Evolutionary conservation across 2,329 filamentous ascomycete genomes (phyloP), one percentile per base, ranked within the genome.

Genomic region (Beauveria rudraprayagi): DNA sequence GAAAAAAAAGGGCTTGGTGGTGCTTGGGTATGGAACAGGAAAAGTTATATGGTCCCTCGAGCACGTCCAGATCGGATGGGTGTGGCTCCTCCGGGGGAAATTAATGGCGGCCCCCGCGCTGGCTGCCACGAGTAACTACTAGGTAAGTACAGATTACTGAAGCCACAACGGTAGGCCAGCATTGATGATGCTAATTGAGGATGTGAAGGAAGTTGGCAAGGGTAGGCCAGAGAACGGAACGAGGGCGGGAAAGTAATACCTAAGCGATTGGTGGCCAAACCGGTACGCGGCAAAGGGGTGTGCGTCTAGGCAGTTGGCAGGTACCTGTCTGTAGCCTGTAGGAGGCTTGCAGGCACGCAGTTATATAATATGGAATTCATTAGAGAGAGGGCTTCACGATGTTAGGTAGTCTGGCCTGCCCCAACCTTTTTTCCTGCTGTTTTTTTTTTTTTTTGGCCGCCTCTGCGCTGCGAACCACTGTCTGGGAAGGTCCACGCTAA

Each of bases 361-460:
- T 11, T 9, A 44, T 22, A 22, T 22, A 22, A 22, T 22, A 22
- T 22, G 22, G 22, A 22, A 22, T 22, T 22, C 22, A 22, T 22
- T 22, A 22, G 22, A 22, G 22, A 22, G 37, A 59, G 56, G 52
- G n/a, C 28, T 53, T 60, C 48, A 60, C 57, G 28, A 54, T 54
- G 28, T 60, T 41, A 60, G 57, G 57, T 60, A 60, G 57, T 60
- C 57, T n/a, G 30, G 57, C 57, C 22, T 60, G 28, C 57, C 57
- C 57, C 57, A 28, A 10, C 50, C 19, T 28, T 51, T 37, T 52
- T 54, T 37, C 51, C 54, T 28, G 46, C 46, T 10, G 7, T 22
- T 44, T 51, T 22, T 28, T 34, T 10, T 4, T 22, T 44, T 51
- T 22, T 28, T 34, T 34, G 5, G 40, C 34, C 41, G 34, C 11